Evolutionary conservation across 257 asterid species (phyloP).

Genomic region (Primulina huaijiensis): DNA sequence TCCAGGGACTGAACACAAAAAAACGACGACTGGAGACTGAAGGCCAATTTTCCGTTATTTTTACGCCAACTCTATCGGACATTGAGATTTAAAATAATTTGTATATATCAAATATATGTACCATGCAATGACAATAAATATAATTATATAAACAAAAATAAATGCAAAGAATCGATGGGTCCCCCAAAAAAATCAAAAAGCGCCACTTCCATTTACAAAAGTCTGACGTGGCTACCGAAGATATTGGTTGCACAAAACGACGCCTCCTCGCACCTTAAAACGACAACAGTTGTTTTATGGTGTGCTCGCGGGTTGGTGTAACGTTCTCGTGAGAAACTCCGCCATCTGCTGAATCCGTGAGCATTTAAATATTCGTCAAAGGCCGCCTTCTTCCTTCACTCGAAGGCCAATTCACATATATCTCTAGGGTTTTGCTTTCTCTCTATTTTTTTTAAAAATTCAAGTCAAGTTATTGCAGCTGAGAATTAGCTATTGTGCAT

Average conservation of each 20-base stretch:
- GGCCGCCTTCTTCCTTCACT: constrained; percentile 30
- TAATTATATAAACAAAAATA: too few relatives aligned
- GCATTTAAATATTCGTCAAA: constrained; percentile 23
- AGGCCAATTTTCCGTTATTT: too few relatives aligned
- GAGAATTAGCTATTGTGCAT: constrained; percentile 17
- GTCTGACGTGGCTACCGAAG: constrained; percentile 36
- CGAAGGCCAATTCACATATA: constrained; percentile 32
- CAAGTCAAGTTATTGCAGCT: constrained; percentile 21
- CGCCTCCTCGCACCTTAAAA: constrained; percentile 26
- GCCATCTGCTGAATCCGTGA: constrained; percentile 24
- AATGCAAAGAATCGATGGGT: background rate
- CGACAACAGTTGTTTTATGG: constrained; percentile 13
- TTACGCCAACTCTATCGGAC: too few relatives aligned
- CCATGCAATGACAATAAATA: too few relatives aligned
- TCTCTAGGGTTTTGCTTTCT: constrained; percentile 6
- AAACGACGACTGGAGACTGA: too few relatives aligned
- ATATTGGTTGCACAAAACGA: constrained; percentile 23
- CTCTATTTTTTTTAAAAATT: background rate
- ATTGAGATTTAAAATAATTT: too few relatives aligned
- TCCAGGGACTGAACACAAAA: too few relatives aligned
- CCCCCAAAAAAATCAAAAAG: background rate
- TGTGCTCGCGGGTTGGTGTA: constrained; percentile 2
- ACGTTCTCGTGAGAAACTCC: constrained; percentile 39
- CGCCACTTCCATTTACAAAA: background rate
- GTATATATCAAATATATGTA: too few relatives aligned